These are phyloP conservation scores for Kodamaea fungicola DNA, from an alignment of 1,139 yeast genomes.

Conservation along the genomic window DNA sequence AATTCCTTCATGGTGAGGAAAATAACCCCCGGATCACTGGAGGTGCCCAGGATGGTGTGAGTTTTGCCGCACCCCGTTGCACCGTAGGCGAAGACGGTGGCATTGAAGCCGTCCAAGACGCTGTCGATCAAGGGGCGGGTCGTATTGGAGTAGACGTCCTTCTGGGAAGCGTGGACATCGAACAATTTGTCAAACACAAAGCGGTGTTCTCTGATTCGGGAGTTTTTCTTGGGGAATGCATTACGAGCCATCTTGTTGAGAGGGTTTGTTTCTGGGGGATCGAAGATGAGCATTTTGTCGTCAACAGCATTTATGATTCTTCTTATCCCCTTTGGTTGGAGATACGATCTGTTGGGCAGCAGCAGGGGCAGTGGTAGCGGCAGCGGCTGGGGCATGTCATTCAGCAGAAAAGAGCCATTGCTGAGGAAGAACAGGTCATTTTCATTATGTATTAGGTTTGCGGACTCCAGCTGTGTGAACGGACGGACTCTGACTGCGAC, in stretches of 20 bases:
- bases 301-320: conserved; percentile 81
- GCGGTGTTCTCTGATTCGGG: conserved; percentile 70
- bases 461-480: conserved; percentile 58
- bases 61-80: conserved; percentile 99
- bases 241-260: conserved; percentile 56
- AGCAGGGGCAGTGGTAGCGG: conserved; percentile 3
- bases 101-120: conserved; percentile 79
- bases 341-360: not conserved
- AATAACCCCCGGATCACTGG: conserved; percentile 74
- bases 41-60: conserved; percentile 79
- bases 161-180: conserved; percentile 61
- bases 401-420: conserved; percentile 47
- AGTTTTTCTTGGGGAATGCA: conserved; percentile 44
- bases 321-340: conserved; percentile 54
- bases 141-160: conserved; percentile 63
- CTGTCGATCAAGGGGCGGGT: conserved; percentile 71
- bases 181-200: conserved; percentile 82
- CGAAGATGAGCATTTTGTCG: conserved; percentile 84
- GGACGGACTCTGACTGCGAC: conserved; percentile 88
- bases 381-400: not conserved
- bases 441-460: conserved; percentile 38
- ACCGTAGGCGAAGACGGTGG: conserved; percentile 95
- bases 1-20: conserved; percentile 77
- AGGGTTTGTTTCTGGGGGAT: conserved; percentile 79
- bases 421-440: conserved; percentile 47